Conservation (phyloP, 2,329 filamentous ascomycete genomes). For the Geosmithia putterillii region DNA sequence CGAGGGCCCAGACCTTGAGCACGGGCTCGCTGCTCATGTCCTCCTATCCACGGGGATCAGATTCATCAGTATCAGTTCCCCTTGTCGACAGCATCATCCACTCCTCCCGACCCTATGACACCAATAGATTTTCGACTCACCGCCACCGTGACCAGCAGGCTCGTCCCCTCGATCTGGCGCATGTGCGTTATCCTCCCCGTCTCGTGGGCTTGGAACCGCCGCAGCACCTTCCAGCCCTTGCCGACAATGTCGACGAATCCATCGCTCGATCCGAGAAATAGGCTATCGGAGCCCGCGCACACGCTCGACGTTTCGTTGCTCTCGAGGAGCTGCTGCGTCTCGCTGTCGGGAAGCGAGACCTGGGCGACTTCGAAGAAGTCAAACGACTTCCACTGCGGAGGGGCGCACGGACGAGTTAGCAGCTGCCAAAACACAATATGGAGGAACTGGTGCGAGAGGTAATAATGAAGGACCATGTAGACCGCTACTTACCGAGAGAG, state of each 20-base stretch:
- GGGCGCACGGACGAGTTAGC: background rate
- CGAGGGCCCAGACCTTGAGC: constrained; percentile 94
- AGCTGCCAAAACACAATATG: background rate
- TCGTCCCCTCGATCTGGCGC: constrained; percentile 80
- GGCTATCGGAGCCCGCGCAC: constrained; percentile 74
- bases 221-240: constrained; percentile 73
- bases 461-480: too few species aligned
- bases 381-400: constrained; percentile 85
- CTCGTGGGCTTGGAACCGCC: constrained; percentile 80
- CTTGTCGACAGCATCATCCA: too few species aligned
- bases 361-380: constrained; percentile 96
- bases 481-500: constrained; percentile 11
- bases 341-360: constrained; percentile 68
- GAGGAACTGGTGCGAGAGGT: too few species aligned
- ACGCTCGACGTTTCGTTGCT: constrained; percentile 74
- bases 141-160: constrained; percentile 71
- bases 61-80: background rate
- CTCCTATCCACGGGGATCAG: constrained; percentile 55
- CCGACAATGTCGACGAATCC: constrained; percentile 82
- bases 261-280: constrained; percentile 80
- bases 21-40: constrained; percentile 79
- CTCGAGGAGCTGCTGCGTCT: constrained; percentile 67
- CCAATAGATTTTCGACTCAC: constrained; percentile 22
- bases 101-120: too few species aligned
- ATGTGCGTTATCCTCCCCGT: constrained; percentile 74